Evolutionary conservation across 2,329 filamentous ascomycete genomes (phyloP).

Genomic region (Dothideomycetes sp.): DNA sequence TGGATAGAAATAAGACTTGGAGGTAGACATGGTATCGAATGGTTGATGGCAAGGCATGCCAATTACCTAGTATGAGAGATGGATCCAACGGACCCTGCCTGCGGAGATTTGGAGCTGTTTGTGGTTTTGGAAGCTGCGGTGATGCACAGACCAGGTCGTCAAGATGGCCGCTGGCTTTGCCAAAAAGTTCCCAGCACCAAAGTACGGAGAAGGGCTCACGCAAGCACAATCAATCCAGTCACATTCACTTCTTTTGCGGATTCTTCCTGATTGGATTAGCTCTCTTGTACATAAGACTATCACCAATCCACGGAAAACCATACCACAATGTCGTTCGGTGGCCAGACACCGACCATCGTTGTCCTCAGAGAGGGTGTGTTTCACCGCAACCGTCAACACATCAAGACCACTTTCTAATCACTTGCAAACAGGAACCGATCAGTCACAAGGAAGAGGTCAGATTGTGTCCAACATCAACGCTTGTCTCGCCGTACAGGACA

Average conservation of each 20-base stretch:
- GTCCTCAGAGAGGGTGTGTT: conserved; percentile 89
- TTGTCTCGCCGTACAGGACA: conserved; percentile 88
- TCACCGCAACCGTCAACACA: conserved; percentile 14
- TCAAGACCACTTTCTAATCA: conserved; percentile 10
- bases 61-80: no score
- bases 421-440: conserved; percentile 67
- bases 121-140: neutral
- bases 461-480: conserved; percentile 98
- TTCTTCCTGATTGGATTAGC: neutral
- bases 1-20: no score
- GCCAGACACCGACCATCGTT: conserved; percentile 95
- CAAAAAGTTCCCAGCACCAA: conserved; percentile 9
- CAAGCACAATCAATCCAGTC: conserved; percentile 4
- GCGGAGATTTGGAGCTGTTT: no score
- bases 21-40: no score
- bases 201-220: no score
- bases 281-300: neutral
- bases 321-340: conserved; percentile 76
- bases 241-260: neutral
- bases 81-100: no score
- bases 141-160: conserved; percentile 1
- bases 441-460: conserved; percentile 94
- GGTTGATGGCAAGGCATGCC: no score
- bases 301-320: neutral
- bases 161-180: neutral